Percentiles rank a stretch among this genome's conserved stretches.
These are phyloP conservation scores for Colletotrichum caudatum DNA, from an alignment of 2,329 filamentous ascomycete species.

Conservation along the genomic window DNA sequence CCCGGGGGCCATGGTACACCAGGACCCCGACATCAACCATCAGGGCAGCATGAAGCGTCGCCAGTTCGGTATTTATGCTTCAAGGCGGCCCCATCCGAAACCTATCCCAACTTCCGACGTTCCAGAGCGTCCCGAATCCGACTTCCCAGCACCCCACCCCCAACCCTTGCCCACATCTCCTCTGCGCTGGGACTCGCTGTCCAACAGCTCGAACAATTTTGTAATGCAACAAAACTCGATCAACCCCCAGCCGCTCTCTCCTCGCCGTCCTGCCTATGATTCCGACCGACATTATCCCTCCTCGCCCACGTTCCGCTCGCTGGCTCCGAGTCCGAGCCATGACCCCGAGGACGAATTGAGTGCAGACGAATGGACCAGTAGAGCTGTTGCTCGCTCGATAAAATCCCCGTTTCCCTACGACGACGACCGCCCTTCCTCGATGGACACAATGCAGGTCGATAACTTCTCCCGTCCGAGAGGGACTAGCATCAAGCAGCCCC, in stretches of 20 bases:
- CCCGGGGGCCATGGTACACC: slow-evolving; percentile 27
- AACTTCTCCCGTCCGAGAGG: slow-evolving; percentile 73
- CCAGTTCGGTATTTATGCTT: slow-evolving; percentile 43
- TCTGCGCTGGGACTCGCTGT: slow-evolving; percentile 61
- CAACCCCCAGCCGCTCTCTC: slow-evolving; percentile 26
- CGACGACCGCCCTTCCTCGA: slow-evolving; percentile 44
- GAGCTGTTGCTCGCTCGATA: slow-evolving; percentile 37
- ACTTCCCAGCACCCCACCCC: slow-evolving; percentile 42
- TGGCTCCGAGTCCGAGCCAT: slow-evolving; percentile 34
- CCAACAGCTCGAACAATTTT: slow-evolving; percentile 42
- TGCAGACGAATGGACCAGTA: slow-evolving; percentile 43
- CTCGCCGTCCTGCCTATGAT: slow-evolving; percentile 46
- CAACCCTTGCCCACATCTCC: slow-evolving; percentile 54
- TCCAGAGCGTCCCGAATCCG: slow-evolving; percentile 36
- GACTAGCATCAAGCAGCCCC: slow-evolving; percentile 61
- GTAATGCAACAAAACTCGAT: slow-evolving; percentile 35
- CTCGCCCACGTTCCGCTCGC: slow-evolving; percentile 49
- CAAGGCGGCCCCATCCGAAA: slow-evolving; percentile 40
- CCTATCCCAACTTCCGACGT: slow-evolving; percentile 40
- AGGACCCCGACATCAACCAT: slow-evolving; percentile 36
- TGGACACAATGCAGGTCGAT: slow-evolving; percentile 51
- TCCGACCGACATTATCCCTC: slow-evolving; percentile 49
- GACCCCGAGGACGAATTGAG: slow-evolving; percentile 40
- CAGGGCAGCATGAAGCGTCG: slow-evolving; percentile 40
- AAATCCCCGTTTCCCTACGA: slow-evolving; percentile 43